Evolutionary conservation across 148 eudicot species (phyloP), one percentile per base, ranked within the genome.

Genomic region (Dysphania ambrosioides): DNA sequence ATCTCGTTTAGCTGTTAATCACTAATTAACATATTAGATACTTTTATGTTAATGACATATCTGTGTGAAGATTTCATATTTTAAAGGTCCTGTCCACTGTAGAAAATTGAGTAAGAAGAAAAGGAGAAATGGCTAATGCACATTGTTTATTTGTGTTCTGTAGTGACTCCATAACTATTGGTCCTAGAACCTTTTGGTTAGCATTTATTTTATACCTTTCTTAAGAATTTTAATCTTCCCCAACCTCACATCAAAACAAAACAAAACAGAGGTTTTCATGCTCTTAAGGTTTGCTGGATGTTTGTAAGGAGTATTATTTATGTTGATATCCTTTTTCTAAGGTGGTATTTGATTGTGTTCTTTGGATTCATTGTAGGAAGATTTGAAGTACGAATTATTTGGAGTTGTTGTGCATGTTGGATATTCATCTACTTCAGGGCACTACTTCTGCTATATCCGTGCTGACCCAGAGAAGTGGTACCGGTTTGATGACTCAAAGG

Each of bases 401-500:
- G 98, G 88, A 56, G 44, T 95, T 72, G 92, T 95, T 72, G 96
- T 88, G 81, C 98, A 95, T 73, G 77, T 68, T 69, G 96, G 96
- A 30, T 60, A 69, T 41, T 80, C 91, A 60, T 79, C 90, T 72
- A 86, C 80, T 66, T 87, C 89, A 57, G 98, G 98, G 70, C 98
- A 95, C 82, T 95, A 95, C 81, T 87, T 82, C 62, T 83, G 89
- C 77, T 95, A 85, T 72, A 80, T 95, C 67, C 93, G 96, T 77
- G 76, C 88, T 63, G 80, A 87, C 40, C 87, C 91, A 15, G 86
- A 83, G 47, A 55, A 75, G 35, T 95, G 98, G 98, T 90, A 84
- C 85, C 82, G 81, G 63, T 87, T 92, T 79, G 96, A 95, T 73
- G 97, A 95, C 82, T 82, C 86, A 35, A 80, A 82, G 92, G 98